Conservation (phyloP, 768 basidiomycete genomes). For the Termitomyces sp. region DNA sequence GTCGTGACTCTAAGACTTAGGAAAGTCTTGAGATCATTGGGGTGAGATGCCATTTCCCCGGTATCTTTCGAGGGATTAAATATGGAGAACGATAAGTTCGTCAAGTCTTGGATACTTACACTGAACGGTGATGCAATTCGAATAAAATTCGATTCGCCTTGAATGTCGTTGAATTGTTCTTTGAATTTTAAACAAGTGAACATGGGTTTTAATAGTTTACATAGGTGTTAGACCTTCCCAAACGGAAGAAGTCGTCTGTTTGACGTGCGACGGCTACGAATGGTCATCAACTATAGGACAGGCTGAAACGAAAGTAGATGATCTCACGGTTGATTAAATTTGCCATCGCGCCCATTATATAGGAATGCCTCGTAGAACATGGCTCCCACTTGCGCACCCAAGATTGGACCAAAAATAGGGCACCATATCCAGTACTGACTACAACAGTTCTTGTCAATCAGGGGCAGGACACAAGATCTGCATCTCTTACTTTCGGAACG, state of each 20-base stretch:
- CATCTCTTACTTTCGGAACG: slow-evolving; percentile 35
- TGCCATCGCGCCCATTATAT: slow-evolving; percentile 50
- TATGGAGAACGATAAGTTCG: too few species aligned
- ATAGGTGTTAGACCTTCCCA: not conserved
- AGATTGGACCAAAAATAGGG: slow-evolving; percentile 51
- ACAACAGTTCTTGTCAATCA: slow-evolving; percentile 7
- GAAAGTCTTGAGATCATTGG: too few species aligned
- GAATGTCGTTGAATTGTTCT: not conserved
- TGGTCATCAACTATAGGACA: not conserved
- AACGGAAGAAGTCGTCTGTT: not conserved
- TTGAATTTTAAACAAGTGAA: not conserved
- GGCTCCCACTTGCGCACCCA: slow-evolving; percentile 52
- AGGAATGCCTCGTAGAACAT: slow-evolving; percentile 58
- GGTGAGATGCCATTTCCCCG: too few species aligned
- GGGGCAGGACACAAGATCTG: not conserved
- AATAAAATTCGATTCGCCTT: too few species aligned
- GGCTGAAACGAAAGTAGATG: not conserved
- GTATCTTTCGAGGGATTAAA: too few species aligned
- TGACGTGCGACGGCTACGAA: not conserved
- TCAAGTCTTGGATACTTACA: too few species aligned
- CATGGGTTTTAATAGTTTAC: not conserved
- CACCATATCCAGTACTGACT: slow-evolving; percentile 77
- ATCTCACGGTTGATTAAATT: slow-evolving; percentile 43
- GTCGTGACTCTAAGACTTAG: too few species aligned
- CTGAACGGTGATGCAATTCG: too few species aligned